Base-by-base conservation (phyloP, 768 basidiomycete species). In the Lactarius hatsudake region DNA sequence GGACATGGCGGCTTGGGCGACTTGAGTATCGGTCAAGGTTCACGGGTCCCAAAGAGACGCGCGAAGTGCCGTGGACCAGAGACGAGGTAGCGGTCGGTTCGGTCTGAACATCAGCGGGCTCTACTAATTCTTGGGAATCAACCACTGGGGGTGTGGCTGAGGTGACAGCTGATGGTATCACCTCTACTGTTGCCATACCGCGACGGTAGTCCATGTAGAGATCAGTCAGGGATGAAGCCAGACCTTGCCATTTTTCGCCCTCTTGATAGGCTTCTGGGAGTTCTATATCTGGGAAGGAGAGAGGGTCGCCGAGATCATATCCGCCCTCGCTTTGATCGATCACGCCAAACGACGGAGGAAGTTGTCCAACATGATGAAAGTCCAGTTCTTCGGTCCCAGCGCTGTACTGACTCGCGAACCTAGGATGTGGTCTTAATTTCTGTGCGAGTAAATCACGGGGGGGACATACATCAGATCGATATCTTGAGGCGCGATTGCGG, bases 101-200 rank as follows among this genome's bases (percentile, higher is more conserved):
- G 26, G 17, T 56, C 15, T 63, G 62, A 17, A 38, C 59, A n/a
- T 30, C 59, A 38, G 56, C 34, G 15, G 58, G 34, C 6, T 38
- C 43, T 17, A 30, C 42, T n/a, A 2, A 8, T 23, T 60, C 67
- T 32, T 63, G 62, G 17, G 67, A 26, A 12, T 42, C 53, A n/a
- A 40, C 51, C 28, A 45, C 62, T 13, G 28, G 40, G 26, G 70
- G 63, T 6, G 64, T 62, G 28, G 63, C 45, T 18, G 74, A 66
- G 3, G 74, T 54, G 38, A 59, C 68, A 20, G 76, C 68, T 6
- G 82, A 73, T 23, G 80, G 76, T 26, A 85, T 74, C 30, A 78
- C 79, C 1, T 78, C 75, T 13, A 86, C 72, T 72, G 81, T 82
- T 5, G 80, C 77, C 17, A 82, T 73, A 64, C 82, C 83, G 53